Evolutionary conservation across 78 protist species (phyloP), one percentile per base, ranked within the genome.

Genomic region (Polysphondylium violaceum): DNA sequence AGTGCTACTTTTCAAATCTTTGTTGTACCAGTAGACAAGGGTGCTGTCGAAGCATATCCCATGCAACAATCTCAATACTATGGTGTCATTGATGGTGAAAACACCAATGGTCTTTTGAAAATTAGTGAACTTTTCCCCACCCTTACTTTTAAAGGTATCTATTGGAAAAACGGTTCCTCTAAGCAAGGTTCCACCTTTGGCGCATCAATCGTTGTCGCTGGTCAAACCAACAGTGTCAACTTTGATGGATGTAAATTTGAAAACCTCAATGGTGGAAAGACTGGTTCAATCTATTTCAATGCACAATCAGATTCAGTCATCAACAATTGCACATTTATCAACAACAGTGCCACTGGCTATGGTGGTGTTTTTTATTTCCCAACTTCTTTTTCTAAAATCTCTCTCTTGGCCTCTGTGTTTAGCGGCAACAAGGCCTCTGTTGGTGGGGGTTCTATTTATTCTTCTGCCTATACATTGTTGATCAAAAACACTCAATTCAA

Each of bases 361-460:
- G 89, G 77, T 53, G 89, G 89, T 68, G 89, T 65, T 27, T 63
- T 81, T 41, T 81, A 81, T 68, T 47, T 44, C 25, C n/a, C n/a
- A n/a, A n/a, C n/a, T n/a, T n/a, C n/a, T n/a, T n/a, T n/a, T n/a
- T n/a, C n/a, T n/a, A n/a, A n/a, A n/a, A n/a, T 65, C 33, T 38
- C 55, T 61, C 14, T 47, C 11, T 47, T 47, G 23, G 11, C 53
- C 7, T 47, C 53, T 47, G 11, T 47, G 11, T 47, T 47, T 47
- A 14, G 53, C 7, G 25, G 6, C 21, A n/a, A 5, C 5, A 56
- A 56, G 7, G 53, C 11, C 11, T 7, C 7, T 47, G 53, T 11
- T 12, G 11, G 53, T 7, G 11, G 7, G 11, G 7, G 11, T 47
- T 47, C 53, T 12, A 47, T 47, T 12, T 47, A 47, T 47, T 12